A percentile compares a stretch with the other conserved stretches of the same genome.
Conservation (phyloP, 805 yeast species). For the Pachysolen tannophilus region DNA sequence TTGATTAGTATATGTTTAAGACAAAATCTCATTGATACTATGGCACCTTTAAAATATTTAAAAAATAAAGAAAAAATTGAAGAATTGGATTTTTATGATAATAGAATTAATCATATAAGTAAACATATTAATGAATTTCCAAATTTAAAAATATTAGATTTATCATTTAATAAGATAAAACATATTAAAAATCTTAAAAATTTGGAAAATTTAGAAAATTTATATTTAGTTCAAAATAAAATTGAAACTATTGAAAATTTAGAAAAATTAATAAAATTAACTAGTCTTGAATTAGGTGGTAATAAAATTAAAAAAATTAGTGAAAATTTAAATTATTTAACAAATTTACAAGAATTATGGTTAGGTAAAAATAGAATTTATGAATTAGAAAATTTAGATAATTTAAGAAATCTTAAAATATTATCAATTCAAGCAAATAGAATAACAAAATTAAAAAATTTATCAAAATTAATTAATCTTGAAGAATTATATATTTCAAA, state of each 20-base stretch:
- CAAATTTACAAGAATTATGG: constrained; percentile 72
- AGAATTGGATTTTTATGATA: constrained; percentile 87
- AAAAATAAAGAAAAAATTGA: constrained; percentile 44
- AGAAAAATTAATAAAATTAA: constrained; percentile 45
- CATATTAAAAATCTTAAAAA: constrained; percentile 72
- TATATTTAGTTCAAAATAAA: constrained; percentile 86
- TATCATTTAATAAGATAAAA: constrained; percentile 84
- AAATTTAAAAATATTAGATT: constrained; percentile 56
- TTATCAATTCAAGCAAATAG: constrained; percentile 86
- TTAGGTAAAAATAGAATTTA: constrained; percentile 79
- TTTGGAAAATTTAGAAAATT: constrained; percentile 50
- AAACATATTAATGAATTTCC: constrained; percentile 54
- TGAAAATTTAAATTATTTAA: constrained; percentile 48
- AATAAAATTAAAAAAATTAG: constrained; percentile 55
- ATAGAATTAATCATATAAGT: constrained; percentile 80
- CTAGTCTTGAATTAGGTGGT: constrained; percentile 85
- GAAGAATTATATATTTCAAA: constrained; percentile 87
- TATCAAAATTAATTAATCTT: constrained; percentile 60
- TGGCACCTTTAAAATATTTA: constrained; percentile 59
- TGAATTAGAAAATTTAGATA: constrained; percentile 52
- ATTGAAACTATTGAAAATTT: constrained; percentile 66
- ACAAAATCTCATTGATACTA: constrained; percentile 73
- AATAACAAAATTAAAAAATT: constrained; percentile 70
- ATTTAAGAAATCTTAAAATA: constrained; percentile 55
- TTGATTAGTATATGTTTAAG: constrained; percentile 64